Evolutionary conservation across 2,329 filamentous ascomycete genomes (phyloP).

Genomic region (Fusarium pseudocircinatum): DNA sequence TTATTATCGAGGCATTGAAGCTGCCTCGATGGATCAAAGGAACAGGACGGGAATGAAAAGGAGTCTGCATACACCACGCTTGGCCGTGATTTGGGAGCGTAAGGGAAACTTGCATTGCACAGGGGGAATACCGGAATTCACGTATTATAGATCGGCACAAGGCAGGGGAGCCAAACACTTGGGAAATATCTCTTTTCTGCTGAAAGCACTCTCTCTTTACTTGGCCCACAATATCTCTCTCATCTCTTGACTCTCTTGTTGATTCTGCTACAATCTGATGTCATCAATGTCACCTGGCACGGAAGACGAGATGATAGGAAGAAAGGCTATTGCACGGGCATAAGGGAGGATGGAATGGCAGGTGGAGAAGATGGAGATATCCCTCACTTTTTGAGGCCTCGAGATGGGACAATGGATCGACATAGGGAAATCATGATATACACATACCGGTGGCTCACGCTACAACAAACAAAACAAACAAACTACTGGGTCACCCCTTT

Average conservation of each 20-base stretch:
- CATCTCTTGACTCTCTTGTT: conserved; percentile 18
- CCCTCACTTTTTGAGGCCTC: conserved; percentile 19
- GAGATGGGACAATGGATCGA: conserved; percentile 19
- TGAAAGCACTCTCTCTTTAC: conserved; percentile 32
- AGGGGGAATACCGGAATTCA: conserved; percentile 34
- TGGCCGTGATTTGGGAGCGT: conserved; percentile 39
- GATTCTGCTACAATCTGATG: not conserved
- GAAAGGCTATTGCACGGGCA: not conserved
- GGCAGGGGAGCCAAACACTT: conserved; percentile 40
- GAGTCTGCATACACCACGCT: conserved; percentile 43
- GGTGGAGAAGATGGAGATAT: not conserved
- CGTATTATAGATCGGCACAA: conserved; percentile 44
- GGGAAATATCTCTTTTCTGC: conserved; percentile 36
- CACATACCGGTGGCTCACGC: conserved; percentile 38
- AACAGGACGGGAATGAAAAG: conserved; percentile 38
- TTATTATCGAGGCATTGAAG: conserved; percentile 12
- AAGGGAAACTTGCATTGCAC: conserved; percentile 40
- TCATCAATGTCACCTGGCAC: not conserved
- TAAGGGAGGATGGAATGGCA: not conserved
- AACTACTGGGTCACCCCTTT: conserved; percentile 8
- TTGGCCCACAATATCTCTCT: conserved; percentile 4
- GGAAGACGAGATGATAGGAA: conserved; percentile 3
- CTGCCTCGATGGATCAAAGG: conserved; percentile 28
- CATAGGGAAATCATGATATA: conserved; percentile 36
- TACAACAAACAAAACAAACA: conserved; percentile 17